Percentiles rank a stretch among this genome's conserved stretches.
Conservation (phyloP, 129 eudicot species). For the Centrapalus pauciflorus region DNA sequence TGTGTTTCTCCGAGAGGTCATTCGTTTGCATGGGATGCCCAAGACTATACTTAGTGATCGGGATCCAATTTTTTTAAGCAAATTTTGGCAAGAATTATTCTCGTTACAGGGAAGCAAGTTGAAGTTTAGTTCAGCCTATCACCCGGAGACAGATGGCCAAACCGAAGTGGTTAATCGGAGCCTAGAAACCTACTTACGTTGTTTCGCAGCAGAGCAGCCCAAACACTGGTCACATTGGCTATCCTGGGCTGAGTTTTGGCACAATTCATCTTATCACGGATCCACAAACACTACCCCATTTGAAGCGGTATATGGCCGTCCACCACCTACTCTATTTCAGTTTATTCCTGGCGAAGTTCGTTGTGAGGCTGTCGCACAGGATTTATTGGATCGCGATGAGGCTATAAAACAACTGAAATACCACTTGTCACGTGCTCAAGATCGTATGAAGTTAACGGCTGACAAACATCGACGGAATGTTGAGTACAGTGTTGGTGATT, state of each 20-base stretch:
- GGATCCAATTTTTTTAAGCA: not conserved
- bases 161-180: not conserved
- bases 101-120: not conserved
- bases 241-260: not conserved
- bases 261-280: not conserved
- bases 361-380: not conserved
- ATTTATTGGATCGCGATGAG: not conserved
- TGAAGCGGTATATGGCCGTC: not conserved
- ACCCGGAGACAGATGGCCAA: not conserved
- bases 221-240: not conserved
- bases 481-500: not conserved
- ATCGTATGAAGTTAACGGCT: not conserved
- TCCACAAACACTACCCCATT: not conserved
- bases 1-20: not conserved
- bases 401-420: not conserved
- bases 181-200: too few relatives aligned
- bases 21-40: not conserved
- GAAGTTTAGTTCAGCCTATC: not conserved
- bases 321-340: not conserved
- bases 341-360: not conserved
- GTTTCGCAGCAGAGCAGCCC: not conserved
- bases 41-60: not conserved
- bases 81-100: not conserved
- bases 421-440: not conserved
- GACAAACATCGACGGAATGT: not conserved